Conservation (phyloP, 2,329 filamentous ascomycete genomes). For the Ascocoryne sarcoides region DNA sequence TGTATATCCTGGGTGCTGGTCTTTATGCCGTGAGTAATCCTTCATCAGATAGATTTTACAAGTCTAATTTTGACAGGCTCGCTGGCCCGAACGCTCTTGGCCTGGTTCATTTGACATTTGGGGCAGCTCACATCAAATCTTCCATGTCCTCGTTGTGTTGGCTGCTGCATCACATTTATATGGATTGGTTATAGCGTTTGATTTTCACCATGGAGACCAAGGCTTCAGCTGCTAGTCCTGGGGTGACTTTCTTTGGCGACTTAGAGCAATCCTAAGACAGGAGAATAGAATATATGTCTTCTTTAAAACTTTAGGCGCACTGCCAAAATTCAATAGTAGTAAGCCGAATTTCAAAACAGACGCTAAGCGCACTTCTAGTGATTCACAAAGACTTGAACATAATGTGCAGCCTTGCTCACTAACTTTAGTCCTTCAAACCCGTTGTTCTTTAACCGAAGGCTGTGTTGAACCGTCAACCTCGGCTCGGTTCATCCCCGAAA, state of each 20-base stretch:
- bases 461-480: too few species aligned
- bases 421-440: too few species aligned
- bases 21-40: conserved; percentile 65
- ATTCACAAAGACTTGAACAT: too few species aligned
- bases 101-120: conserved; percentile 82
- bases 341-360: too few species aligned
- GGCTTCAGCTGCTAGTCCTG: not conserved
- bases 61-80: conserved; percentile 39
- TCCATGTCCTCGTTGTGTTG: conserved; percentile 79
- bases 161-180: conserved; percentile 76
- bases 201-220: conserved; percentile 56
- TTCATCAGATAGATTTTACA: not conserved
- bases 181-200: conserved; percentile 76
- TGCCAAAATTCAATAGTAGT: too few species aligned
- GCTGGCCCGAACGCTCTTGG: conserved; percentile 72
- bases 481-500: not conserved
- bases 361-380: too few species aligned
- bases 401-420: too few species aligned
- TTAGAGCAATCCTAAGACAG: too few species aligned
- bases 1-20: conserved; percentile 80
- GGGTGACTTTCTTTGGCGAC: too few species aligned
- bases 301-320: too few species aligned
- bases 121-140: conserved; percentile 93
- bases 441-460: too few species aligned
- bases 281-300: too few species aligned